Conservation (phyloP, 148 eudicot genomes). For the Rhododendron henanense region DNA sequence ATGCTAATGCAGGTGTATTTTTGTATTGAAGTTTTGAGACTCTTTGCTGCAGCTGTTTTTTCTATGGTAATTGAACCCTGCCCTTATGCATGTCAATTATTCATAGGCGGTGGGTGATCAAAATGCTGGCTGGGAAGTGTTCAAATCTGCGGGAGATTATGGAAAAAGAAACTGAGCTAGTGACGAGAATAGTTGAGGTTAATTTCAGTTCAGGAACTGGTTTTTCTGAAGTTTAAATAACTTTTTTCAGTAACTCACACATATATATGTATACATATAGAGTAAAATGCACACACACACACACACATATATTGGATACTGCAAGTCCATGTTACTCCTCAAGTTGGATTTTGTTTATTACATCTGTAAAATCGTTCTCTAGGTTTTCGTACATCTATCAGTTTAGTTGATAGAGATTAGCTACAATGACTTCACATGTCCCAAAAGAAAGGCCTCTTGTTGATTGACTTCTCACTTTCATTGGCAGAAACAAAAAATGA, state of each 20-base stretch:
- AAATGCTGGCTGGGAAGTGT: constrained; percentile 57
- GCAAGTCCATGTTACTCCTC: background rate
- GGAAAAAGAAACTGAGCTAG: constrained; percentile 75
- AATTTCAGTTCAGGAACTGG: constrained; percentile 26
- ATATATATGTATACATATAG: no score
- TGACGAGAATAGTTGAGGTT: constrained; percentile 77
- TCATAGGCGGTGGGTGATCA: constrained; percentile 91
- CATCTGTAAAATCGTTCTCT: background rate
- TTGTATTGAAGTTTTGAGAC: background rate
- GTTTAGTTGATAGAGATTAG: background rate
- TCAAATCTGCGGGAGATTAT: constrained; percentile 57
- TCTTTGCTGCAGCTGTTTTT: background rate
- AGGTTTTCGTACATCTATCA: background rate
- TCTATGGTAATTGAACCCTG: background rate
- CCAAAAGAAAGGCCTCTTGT: background rate
- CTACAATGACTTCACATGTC: background rate
- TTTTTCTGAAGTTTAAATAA: constrained; percentile 18
- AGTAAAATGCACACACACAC: no score
- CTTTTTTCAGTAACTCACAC: constrained; percentile 33
- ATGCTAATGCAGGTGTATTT: background rate
- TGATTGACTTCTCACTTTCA: constrained; percentile 13
- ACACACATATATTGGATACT: background rate
- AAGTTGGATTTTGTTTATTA: background rate
- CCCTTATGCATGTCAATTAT: constrained; percentile 17
- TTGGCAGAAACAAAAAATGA: constrained; percentile 83